A percentile compares a stretch with the other conserved stretches of the same genome.
phyloP scores from a whole-genome alignment of 2,329 filamentous ascomycete species.

The Dothistroma pini region DNA sequence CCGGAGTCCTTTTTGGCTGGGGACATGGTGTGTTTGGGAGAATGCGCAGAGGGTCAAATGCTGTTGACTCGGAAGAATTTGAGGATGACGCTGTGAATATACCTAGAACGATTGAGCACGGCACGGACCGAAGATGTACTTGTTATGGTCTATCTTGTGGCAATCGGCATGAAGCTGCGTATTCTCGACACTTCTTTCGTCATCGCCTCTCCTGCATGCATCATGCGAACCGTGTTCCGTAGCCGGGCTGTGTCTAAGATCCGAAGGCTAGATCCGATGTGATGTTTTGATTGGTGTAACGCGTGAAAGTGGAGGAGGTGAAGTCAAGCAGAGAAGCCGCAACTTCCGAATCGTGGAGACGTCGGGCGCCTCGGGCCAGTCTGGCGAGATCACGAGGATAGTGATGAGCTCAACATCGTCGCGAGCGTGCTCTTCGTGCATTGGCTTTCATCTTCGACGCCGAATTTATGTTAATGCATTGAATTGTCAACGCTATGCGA shows the following conservation, averaged over 20 bases:
- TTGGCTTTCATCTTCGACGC: not conserved
- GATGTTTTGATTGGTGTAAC: not conserved
- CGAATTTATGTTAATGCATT: not conserved
- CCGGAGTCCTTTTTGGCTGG: slow-evolving; percentile 19
- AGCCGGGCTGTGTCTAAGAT: not conserved
- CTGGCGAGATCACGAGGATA: not conserved
- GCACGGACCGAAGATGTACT: not conserved
- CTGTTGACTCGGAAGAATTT: not conserved
- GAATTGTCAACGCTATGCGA: not conserved
- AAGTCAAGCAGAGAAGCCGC: not conserved
- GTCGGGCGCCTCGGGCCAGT: not conserved
- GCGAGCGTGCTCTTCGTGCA: not conserved
- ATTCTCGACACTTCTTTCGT: not conserved
- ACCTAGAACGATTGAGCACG: not conserved
- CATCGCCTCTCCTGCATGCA: not conserved
- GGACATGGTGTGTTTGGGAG: slow-evolving; percentile 9
- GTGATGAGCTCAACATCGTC: not conserved
- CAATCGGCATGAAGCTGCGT: not conserved
- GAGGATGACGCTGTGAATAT: not conserved
- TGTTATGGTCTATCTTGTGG: not conserved
- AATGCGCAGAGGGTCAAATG: not conserved
- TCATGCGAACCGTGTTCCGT: not conserved
- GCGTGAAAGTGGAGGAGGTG: not conserved
- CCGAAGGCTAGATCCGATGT: not conserved
- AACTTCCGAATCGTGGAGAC: not conserved